Evolutionary conservation across 2,329 filamentous ascomycete genomes (phyloP).

Genomic region (Sphaerostilbella broomeana): DNA sequence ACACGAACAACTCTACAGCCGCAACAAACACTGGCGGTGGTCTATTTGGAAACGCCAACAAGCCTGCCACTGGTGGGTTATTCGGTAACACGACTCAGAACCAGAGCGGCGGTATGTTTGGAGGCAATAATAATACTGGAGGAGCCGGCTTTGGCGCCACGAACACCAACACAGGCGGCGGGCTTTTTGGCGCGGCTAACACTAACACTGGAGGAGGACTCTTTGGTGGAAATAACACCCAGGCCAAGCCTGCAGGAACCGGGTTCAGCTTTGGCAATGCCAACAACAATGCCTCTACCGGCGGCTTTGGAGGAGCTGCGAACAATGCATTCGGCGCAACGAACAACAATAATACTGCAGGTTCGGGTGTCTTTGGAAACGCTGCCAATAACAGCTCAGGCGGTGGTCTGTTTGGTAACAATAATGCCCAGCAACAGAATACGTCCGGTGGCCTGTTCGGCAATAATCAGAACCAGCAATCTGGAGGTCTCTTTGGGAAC

Average conservation of each 20-base stretch:
- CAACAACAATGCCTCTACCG: conserved; percentile 20
- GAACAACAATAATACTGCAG: conserved; percentile 16
- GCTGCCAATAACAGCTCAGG: conserved; percentile 19
- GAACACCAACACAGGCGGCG: conserved; percentile 20
- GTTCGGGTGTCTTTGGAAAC: conserved; percentile 36
- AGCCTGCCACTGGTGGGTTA: conserved; percentile 27
- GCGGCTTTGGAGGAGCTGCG: conserved; percentile 21
- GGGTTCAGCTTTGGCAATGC: conserved; percentile 40
- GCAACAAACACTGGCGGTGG: conserved; percentile 21
- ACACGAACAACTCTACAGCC: conserved; percentile 21
- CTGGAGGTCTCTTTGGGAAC: conserved; percentile 40
- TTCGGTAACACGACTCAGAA: conserved; percentile 30
- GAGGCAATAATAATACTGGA: conserved; percentile 22
- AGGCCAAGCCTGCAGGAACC: conserved; percentile 28
- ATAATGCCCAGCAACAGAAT: conserved; percentile 27
- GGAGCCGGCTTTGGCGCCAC: conserved; percentile 33
- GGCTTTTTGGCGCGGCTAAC: conserved; percentile 26
- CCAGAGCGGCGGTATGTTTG: conserved; percentile 34
- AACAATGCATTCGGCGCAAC: conserved; percentile 33
- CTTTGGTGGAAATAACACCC: conserved; percentile 37
- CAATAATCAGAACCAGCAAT: conserved; percentile 25
- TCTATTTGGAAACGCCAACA: conserved; percentile 21
- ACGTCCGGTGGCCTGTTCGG: conserved; percentile 30
- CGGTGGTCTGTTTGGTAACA: conserved; percentile 36
- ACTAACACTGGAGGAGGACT: conserved; percentile 27